Evolutionary conservation across 1,284 basidiomycete genomes (phyloP).

Genomic region (Stygiomarasmius scandens): DNA sequence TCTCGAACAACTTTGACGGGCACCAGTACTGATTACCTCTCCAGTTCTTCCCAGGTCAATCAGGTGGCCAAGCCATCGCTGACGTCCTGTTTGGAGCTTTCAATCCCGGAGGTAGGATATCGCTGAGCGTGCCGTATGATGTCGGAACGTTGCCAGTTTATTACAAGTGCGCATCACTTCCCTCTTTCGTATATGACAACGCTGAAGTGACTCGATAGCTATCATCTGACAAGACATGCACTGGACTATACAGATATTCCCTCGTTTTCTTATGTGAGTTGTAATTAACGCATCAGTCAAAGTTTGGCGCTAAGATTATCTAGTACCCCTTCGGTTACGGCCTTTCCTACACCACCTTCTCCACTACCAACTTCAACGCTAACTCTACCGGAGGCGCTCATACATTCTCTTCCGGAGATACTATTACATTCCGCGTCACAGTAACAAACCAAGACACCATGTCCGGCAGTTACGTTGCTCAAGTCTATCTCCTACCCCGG

Average conservation of each 20-base stretch:
- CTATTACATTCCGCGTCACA: conserved; percentile 28
- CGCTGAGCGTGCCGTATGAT: conserved; percentile 28
- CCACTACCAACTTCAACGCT: conserved; percentile 26
- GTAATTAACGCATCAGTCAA: not conserved
- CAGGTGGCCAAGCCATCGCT: conserved; percentile 30
- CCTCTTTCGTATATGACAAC: not conserved
- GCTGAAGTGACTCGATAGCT: conserved; percentile 13
- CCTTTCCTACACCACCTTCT: conserved; percentile 30
- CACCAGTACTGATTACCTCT: not conserved
- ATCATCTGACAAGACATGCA: conserved; percentile 27
- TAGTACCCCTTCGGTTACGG: conserved; percentile 33
- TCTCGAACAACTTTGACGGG: not conserved
- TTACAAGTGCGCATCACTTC: conserved; percentile 25
- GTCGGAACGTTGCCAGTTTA: conserved; percentile 27
- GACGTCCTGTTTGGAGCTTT: conserved; percentile 30
- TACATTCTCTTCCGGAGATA: conserved; percentile 28
- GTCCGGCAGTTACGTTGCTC: conserved; percentile 28
- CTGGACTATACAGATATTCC: conserved; percentile 28
- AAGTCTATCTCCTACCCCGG: conserved; percentile 31
- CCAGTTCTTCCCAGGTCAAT: conserved; percentile 33
- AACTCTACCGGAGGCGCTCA: conserved; percentile 20
- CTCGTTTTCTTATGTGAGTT: conserved; percentile 23
- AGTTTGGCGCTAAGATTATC: not conserved
- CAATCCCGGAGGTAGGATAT: conserved; percentile 30
- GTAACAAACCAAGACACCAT: conserved; percentile 26